Evolutionary conservation across 2,329 filamentous ascomycete genomes (phyloP), one percentile per base, ranked within the genome.

Genomic region (Mollisia scopiformis): DNA sequence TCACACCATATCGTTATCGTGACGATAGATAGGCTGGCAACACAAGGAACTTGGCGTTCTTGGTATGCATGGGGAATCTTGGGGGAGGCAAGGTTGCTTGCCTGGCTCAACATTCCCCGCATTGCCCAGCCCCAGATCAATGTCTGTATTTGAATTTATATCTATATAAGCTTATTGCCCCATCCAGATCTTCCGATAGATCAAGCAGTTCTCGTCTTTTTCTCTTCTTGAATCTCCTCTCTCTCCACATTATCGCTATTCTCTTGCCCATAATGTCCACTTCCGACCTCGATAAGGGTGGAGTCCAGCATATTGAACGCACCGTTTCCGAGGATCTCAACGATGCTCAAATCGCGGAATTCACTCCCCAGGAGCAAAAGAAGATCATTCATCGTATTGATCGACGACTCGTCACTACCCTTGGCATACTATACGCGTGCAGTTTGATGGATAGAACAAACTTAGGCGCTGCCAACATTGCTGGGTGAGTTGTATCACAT

Each of bases 401-500:
- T 74, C 77, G 80, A 30, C 84, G 88, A 1, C 77, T 90, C 3
- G 84, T 90, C 43, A 71, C 82, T 3, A 87, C 83, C 1, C 83
- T 86, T 3, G 88, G 88, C 21, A 71, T 82, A 65, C 83, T 92
- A 77, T 93, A 93, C 75, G 91, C 88, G 72, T 81, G 91, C 68
- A 89, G 84, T 65, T 77, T 94, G 61, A 91, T 94, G 86, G 91
- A 95, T 71, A 81, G 91, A 33, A 92, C 89, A 2, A 94, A 94
- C 74, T 76, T 93, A 72, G 85, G 85, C n/a, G 80, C 85, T 23
- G 90, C 90, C 41, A 85, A 85, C 47, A 88, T 94, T 72, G 90
- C 91, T 21, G 91, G 83, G 80, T 82, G 69, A 58, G 72, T 23
- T 16, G 51, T 16, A 14, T 67, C 6, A 43, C 11, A 55, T 46